A percentile compares a stretch with the other conserved stretches of the same genome.
Evolutionary conservation across 345 rosid species (phyloP).

Genomic region (Streptanthus diversifolius): DNA sequence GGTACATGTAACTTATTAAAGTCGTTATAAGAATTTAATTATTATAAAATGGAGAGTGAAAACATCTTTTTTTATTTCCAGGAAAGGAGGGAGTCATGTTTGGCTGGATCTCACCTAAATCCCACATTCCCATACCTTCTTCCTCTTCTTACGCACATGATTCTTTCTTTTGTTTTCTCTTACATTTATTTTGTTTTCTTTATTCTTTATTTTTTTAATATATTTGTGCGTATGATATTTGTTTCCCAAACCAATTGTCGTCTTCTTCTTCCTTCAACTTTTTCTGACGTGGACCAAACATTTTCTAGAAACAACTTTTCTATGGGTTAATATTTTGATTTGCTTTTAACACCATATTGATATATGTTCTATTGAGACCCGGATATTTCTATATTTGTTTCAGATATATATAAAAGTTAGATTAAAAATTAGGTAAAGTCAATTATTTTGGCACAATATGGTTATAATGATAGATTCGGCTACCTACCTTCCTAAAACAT

Average conservation of each 20-base stretch:
- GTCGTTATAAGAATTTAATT: not conserved
- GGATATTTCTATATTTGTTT: not conserved
- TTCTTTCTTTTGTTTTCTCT: constrained; percentile 11
- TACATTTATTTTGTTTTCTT: not conserved
- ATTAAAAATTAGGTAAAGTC: constrained; percentile 23
- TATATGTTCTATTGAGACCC: not conserved
- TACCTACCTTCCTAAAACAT: constrained; percentile 37
- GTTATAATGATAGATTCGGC: constrained; percentile 38
- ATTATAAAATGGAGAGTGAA: constrained; percentile 2
- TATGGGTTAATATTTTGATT: not conserved
- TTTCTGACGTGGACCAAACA: constrained; percentile 19
- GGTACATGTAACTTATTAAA: not conserved
- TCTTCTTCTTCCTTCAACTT: not conserved
- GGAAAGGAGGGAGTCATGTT: constrained; percentile 32
- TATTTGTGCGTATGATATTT: not conserved
- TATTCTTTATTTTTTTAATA: too few species aligned
- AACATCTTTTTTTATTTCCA: constrained; percentile 3
- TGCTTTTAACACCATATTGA: not conserved
- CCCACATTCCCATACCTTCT: constrained; percentile 37
- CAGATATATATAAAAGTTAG: not conserved
- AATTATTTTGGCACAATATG: constrained; percentile 19
- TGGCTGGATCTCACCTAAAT: constrained; percentile 41
- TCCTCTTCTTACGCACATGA: constrained; percentile 37
- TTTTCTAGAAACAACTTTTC: not conserved
- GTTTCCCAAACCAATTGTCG: constrained; percentile 5